Evolutionary conservation across 805 yeast species (phyloP), one percentile per base, ranked within the genome.

Genomic region (Sugiyamaella chiloensis): DNA sequence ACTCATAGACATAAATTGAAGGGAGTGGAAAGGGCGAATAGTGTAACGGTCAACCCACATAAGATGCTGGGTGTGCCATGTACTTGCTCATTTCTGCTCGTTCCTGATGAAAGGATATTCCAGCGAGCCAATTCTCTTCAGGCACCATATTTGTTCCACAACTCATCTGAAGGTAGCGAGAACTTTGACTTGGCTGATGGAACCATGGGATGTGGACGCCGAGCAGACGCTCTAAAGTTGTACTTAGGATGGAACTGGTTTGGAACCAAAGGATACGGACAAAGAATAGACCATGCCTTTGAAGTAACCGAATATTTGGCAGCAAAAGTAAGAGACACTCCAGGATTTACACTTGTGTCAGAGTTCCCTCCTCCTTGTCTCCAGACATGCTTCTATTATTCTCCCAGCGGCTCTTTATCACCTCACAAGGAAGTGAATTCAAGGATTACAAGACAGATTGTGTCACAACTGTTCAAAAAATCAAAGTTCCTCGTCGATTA

Each of bases 181-280:
- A 71, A 75, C 63, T 84, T 71, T 59, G 96, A 87, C 56, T 74
- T 87, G 47, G 96, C 91, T 0, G 91, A 85, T 62, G 95, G 93
- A 11, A 87, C 96, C 2, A 82, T 87, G 90, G 95, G 95, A 6
- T 87, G 96, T 62, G 96, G 96, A 11, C 77, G 96, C 56, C 74
- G 96, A 46, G 80, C 93, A 0, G 96, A 87, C 63, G 78, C 91
- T 2, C 68, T 87, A 63, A 87, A 87, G 65, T 72, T 87, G 58
- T 87, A 83, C 62, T 63, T 87, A 61, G 80, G 85, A 1, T 87
- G 96, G 96, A 69, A 82, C 50, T 87, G 83, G 70, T 87, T 82
- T 58, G 96, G 96, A 2, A 56, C 62, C 8, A 57, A 64, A 30
- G 96, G 96, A 0, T 84, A 81, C 56, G 79, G 68, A 26, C 61